Evolutionary conservation across 1,284 basidiomycete species (phyloP), one percentile per base, ranked within the genome.

Genomic region (Ustilago loliicola): DNA sequence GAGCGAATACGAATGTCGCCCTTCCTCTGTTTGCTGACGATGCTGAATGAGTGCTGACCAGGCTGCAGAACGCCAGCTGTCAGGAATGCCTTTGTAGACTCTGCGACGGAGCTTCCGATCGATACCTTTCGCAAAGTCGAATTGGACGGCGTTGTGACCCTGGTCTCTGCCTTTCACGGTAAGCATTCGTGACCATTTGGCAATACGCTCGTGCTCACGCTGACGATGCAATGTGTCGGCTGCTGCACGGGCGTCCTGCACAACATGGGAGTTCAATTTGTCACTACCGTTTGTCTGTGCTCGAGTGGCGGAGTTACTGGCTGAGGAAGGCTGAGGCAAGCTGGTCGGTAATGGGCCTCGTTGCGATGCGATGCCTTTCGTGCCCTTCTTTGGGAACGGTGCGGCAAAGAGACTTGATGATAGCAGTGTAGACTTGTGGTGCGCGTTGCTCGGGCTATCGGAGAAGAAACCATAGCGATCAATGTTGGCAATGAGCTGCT

Each of bases 31-130:
- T 29, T 72, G 64, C 5, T 88, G 75, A 17, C 86, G 66, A 34
- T 66, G 50, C 25, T 75, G 58, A 7, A 84, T 85, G 72, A 98
- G 87, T 6, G 93, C 89, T 81, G 92, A 93, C 96, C 96, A 99
- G 1, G 92, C 94, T 1, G 94, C 96, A 66, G 91, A 89, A 54
- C 97, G 90, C 96, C 97, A 99, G 51, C 95, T 90, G 87, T 99
- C 96, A 0, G 96, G 97, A 27, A 99, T 91, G 57, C 96, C 97
- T 87, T 99, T 99, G 89, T 94, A 98, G 55, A 93, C 90, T 40
- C 96, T 90, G 75, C 90, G 88, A 48, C 91, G 89, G 23, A 89
- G 72, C 80, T 88, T 83, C 50, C 79, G 76, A n/a, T 72, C 83
- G 48, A 62, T 61, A 34, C 65, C 66, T 1, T 69, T 63, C 38